phyloP scores from a whole-genome alignment of 306 rosid genomes.

The Sindora glabra region DNA sequence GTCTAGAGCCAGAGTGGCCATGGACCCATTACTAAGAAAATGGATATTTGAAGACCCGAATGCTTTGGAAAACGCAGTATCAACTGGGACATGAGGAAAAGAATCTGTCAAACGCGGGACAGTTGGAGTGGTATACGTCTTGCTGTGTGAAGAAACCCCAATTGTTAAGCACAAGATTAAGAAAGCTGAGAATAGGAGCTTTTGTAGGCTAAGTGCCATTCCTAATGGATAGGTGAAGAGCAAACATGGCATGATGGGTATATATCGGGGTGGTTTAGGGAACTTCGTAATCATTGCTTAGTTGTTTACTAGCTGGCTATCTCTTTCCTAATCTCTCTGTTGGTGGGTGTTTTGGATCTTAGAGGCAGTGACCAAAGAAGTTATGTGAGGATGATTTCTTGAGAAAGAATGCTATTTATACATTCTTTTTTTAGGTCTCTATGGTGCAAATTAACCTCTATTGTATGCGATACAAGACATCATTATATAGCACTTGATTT shows the following conservation, averaged over 20 bases:
- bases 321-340: constrained; percentile 22
- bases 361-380: constrained; percentile 21
- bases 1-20: constrained; percentile 69
- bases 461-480: too few relatives aligned
- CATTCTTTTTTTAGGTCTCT: too few relatives aligned
- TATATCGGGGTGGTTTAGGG: constrained; percentile 30
- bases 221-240: constrained; percentile 6
- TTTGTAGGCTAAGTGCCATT: constrained; percentile 45
- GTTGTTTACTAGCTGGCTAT: constrained; percentile 82
- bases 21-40: constrained; percentile 63
- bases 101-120: constrained; percentile 61
- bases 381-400: constrained; percentile 41
- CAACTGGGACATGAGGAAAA: constrained; percentile 53
- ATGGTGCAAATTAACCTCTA: too few relatives aligned
- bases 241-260: constrained; percentile 9
- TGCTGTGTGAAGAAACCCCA: constrained; percentile 41
- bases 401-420: too few relatives aligned
- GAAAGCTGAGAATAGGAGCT: constrained; percentile 19
- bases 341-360: constrained; percentile 25
- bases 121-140: constrained; percentile 45
- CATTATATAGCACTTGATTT: too few relatives aligned
- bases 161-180: constrained; percentile 30
- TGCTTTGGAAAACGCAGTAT: constrained; percentile 35
- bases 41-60: constrained; percentile 64
- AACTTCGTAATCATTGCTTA: constrained; percentile 39